Percentiles rank a stretch among this genome's conserved stretches.
phyloP scores from a whole-genome alignment of 1,139 yeast species.

The Diutina ranongensis region DNA sequence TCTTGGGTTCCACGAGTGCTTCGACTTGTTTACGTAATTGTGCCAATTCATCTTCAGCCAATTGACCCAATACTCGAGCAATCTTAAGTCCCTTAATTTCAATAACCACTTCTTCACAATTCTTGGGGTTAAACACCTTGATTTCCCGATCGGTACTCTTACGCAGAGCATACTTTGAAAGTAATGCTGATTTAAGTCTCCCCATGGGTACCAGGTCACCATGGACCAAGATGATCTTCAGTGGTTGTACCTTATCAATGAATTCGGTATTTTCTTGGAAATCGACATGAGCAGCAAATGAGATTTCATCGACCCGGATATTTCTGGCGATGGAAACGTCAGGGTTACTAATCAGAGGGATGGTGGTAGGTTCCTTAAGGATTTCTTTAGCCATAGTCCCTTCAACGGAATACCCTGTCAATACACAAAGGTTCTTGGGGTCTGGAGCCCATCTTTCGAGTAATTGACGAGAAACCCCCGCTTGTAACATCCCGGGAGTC shows the following conservation, averaged over 20 bases:
- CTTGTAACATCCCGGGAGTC: constrained; percentile 96
- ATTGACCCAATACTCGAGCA: constrained; percentile 35
- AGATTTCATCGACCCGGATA: constrained; percentile 82
- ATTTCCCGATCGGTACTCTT: constrained; percentile 87
- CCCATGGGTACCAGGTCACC: constrained; percentile 99
- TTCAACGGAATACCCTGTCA: constrained; percentile 97
- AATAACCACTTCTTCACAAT: constrained; percentile 70
- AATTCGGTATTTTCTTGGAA: constrained; percentile 87
- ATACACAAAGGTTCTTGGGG: constrained; percentile 71
- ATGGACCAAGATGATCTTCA: constrained; percentile 78
- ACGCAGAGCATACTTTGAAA: constrained; percentile 72
- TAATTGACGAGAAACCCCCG: constrained; percentile 84
- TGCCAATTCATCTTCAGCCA: constrained; percentile 8
- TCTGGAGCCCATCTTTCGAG: constrained; percentile 97
- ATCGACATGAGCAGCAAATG: constrained; percentile 98
- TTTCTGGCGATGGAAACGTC: constrained; percentile 82
- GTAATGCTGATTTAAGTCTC: constrained; percentile 79
- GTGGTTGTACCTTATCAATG: constrained; percentile 79
- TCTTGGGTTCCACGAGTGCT: constrained; percentile 7
- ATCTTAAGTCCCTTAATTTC: constrained; percentile 75
- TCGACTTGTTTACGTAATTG: constrained; percentile 10
- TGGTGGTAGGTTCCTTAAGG: constrained; percentile 78
- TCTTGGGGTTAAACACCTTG: constrained; percentile 86
- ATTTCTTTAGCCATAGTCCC: constrained; percentile 95
- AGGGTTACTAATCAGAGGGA: constrained; percentile 70